Percentiles rank a stretch among this genome's conserved stretches.
phyloP scores from a whole-genome alignment of 1,284 basidiomycete species.

The Gomphus sp. region DNA sequence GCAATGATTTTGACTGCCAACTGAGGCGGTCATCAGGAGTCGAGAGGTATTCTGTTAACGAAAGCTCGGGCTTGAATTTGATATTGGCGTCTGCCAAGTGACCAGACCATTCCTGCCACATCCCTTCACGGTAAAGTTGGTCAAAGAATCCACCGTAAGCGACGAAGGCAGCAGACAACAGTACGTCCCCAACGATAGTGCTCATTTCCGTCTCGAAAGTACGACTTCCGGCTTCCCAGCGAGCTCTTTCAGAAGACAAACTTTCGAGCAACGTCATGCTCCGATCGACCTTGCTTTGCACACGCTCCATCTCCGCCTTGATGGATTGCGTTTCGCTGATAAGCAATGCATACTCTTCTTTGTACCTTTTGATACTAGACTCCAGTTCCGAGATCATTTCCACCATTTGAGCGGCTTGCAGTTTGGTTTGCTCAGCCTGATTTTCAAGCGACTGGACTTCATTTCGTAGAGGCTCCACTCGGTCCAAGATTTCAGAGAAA shows the following conservation, averaged over 20 bases:
- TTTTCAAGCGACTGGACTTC: conserved; percentile 91
- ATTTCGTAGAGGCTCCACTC: conserved; percentile 92
- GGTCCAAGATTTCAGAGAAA: conserved; percentile 97
- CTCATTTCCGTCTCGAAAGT: conserved; percentile 99
- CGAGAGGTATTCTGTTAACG: conserved; percentile 92
- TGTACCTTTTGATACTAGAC: conserved; percentile 88
- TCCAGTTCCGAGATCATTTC: conserved; percentile 92
- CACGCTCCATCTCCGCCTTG: conserved; percentile 96
- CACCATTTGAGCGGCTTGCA: conserved; percentile 84
- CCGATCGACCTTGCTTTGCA: conserved; percentile 94
- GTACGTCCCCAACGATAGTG: conserved; percentile 95
- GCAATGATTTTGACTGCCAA: conserved; percentile 94
- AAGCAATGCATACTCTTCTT: conserved; percentile 94
- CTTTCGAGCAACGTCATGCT: conserved; percentile 94
- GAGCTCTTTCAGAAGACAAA: conserved; percentile 87
- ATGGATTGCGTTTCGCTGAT: conserved; percentile 98
- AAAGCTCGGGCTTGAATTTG: conserved; percentile 88
- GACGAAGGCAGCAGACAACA: conserved; percentile 93
- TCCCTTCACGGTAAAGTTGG: conserved; percentile 93
- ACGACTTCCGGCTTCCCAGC: conserved; percentile 93
- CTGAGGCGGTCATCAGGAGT: conserved; percentile 93
- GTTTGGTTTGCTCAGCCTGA: conserved; percentile 89
- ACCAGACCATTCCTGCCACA: conserved; percentile 94
- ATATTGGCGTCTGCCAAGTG: conserved; percentile 87
- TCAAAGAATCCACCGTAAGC: conserved; percentile 99